Base-by-base conservation (phyloP, 805 yeast genomes). In the Ogataea pini region DNA sequence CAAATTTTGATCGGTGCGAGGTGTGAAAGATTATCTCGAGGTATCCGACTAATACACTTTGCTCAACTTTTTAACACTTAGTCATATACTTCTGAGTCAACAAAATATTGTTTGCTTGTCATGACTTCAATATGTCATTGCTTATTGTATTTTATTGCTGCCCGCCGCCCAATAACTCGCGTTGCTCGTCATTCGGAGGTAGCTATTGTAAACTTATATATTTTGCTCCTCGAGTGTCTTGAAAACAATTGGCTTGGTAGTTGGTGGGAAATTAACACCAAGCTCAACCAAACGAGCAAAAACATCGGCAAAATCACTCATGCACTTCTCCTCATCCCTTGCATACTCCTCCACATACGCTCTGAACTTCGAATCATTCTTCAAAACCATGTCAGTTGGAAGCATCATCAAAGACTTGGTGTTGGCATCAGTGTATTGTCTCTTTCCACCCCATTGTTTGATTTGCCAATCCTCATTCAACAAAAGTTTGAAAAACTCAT, bases 191-290 rank as follows among this genome's bases (percentile, higher is more conserved):
- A 10, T 28, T 22, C 8, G 8, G 5, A 7, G 9, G 34, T 14
- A 18, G n/a, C 31, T 46, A 62, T n/a, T n/a, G n/a, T n/a, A n/a
- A n/a, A n/a, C 16, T 22, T 8, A 22, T 22, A 50, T 36, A 27
- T 71, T 80, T 71, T 85, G 90, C 44, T 85, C 90, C 34, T 85
- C 90, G 50, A 87, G 69, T 29, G 92, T 83, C 66, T 82, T 75
- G 68, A 85, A 84, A 38, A 61, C 62, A 59, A 72, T 71, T n/a
- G 68, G 68, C 53, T 72, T 65, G 24, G 72, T 62, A 28, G 71
- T 69, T 16, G 73, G 68, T 10, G 84, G 85, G 64, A 85, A 86
- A 20, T 73, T 72, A 27, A 86, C 80, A 51, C 96, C 96, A 43
- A 86, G 76, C 68, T 89, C 96, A 37, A 89, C 61, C 58, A 79